Evolutionary conservation across 805 yeast genomes (phyloP).

Genomic region (Kazachstania psychrophila): DNA sequence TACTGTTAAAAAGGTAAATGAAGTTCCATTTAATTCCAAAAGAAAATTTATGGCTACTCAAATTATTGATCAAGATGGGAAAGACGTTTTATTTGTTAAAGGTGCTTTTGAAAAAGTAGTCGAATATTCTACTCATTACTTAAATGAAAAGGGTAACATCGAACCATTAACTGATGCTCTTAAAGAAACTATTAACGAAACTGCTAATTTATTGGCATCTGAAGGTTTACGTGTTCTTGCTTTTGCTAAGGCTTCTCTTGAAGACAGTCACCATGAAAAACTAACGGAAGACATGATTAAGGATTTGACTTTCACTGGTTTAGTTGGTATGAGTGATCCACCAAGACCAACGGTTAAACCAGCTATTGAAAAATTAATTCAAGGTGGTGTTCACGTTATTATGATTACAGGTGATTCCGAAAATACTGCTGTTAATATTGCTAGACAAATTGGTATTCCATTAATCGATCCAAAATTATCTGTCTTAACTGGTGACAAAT

Average conservation of each 20-base stretch:
- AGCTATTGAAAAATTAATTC: slow-evolving; percentile 66
- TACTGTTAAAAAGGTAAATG: slow-evolving; percentile 48
- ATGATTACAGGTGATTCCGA: slow-evolving; percentile 97
- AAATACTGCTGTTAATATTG: slow-evolving; percentile 77
- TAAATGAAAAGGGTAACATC: slow-evolving; percentile 48
- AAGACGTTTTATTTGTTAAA: slow-evolving; percentile 58
- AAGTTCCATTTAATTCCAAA: slow-evolving; percentile 74
- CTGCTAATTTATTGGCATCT: slow-evolving; percentile 58
- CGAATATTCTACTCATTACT: slow-evolving; percentile 48
- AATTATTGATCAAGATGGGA: slow-evolving; percentile 48
- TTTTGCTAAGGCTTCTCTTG: slow-evolving; percentile 48
- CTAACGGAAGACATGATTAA: slow-evolving; percentile 37
- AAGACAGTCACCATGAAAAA: slow-evolving; percentile 22
- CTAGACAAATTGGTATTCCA: slow-evolving; percentile 85
- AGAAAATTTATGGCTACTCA: slow-evolving; percentile 89
- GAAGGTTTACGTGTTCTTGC: slow-evolving; percentile 84
- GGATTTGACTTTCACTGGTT: slow-evolving; percentile 69
- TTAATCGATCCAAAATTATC: slow-evolving; percentile 51
- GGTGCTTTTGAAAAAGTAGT: slow-evolving; percentile 84
- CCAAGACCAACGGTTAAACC: slow-evolving; percentile 81
- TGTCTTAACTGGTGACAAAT: slow-evolving; percentile 75
- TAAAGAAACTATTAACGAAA: slow-evolving; percentile 39
- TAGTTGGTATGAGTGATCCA: slow-evolving; percentile 95
- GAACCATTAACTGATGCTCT: slow-evolving; percentile 49
- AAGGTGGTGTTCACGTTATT: slow-evolving; percentile 94